A percentile compares a stretch with the other conserved stretches of the same genome.
Evolutionary conservation across 1,284 basidiomycete genomes (phyloP).

Genomic region (Gymnopus androsaceus): DNA sequence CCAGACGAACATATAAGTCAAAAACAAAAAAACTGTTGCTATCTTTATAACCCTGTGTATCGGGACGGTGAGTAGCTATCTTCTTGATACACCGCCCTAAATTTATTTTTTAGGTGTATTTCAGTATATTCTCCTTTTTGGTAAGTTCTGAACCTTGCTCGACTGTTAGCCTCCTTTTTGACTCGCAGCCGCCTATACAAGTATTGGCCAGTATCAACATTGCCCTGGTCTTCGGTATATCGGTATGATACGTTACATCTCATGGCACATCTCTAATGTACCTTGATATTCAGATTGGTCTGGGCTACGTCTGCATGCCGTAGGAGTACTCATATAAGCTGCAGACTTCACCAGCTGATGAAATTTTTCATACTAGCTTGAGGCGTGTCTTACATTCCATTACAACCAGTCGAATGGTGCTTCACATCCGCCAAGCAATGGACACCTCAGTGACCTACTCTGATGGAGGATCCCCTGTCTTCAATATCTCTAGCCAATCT

Average conservation of each 20-base stretch:
- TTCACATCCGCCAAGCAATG: neutral
- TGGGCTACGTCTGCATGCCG: neutral
- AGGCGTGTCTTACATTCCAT: neutral
- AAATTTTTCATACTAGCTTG: neutral
- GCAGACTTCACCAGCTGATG: neutral
- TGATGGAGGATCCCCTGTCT: neutral
- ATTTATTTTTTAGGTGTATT: neutral
- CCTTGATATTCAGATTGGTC: neutral
- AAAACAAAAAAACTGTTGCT: neutral
- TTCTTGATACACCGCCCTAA: neutral
- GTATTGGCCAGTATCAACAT: neutral
- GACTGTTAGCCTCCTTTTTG: neutral
- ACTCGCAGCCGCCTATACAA: neutral
- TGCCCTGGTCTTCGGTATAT: neutral
- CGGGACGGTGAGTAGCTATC: neutral
- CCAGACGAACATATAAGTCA: neutral
- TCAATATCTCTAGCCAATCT: too few species aligned
- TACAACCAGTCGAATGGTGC: slow-evolving; percentile 1
- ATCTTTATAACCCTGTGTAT: neutral
- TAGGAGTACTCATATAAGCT: neutral
- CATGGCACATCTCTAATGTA: neutral
- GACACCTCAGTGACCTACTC: neutral
- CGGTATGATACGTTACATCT: neutral
- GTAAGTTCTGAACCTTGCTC: neutral
- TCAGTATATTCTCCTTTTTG: neutral